Evolutionary conservation across 73 alveolate species (phyloP), one percentile per base, ranked within the genome.

Genomic region (Tetrahymena malaccensis): DNA sequence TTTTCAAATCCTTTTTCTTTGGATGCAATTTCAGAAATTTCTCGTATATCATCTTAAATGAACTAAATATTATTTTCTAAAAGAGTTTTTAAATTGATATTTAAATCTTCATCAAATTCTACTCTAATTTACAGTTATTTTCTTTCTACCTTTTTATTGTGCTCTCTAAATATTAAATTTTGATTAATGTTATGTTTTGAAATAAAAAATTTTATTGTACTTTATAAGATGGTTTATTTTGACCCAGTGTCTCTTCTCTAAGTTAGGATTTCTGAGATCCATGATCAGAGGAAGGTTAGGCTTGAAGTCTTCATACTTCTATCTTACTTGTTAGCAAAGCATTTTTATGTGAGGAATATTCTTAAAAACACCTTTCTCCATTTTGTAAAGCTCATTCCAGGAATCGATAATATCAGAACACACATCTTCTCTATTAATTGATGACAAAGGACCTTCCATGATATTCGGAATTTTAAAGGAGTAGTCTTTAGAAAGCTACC

Each of bases 1-100:
- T 98, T 99, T 96, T 98, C 99, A 84, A 98, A 96, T 96, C 98
- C 97, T 94, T 97, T 98, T 94, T 98, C 98, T 85, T 99, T 98
- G 15, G 99, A 96, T 13, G 99, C 99, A 93, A 97, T 97, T 93
- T 98, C 99, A 34, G 98, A 94, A 83, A 98, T 98, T 85, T 98
- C 99, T 31, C 98, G 97, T 4, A 98, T 97, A 93, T 98, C 99
- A 84, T 98, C 99, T 50, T 98, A 31, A 27, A 70, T 70, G 25
- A 70, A 70, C 37, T 70, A n/a, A 70, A 70, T 70, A 70, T 70
- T 70, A 70, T 70, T 70, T 70, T 70, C 89, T 27, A 70, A 31
- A 27, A 70, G 37, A 6, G 89, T 70, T 31, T 70, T 70, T 70
- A 70, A n/a, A 70, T 70, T 70, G 0, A 70, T 70, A 12, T 70